Base-by-base conservation (phyloP, 306 rosid genomes). In the Begonia loranthoides region DNA sequence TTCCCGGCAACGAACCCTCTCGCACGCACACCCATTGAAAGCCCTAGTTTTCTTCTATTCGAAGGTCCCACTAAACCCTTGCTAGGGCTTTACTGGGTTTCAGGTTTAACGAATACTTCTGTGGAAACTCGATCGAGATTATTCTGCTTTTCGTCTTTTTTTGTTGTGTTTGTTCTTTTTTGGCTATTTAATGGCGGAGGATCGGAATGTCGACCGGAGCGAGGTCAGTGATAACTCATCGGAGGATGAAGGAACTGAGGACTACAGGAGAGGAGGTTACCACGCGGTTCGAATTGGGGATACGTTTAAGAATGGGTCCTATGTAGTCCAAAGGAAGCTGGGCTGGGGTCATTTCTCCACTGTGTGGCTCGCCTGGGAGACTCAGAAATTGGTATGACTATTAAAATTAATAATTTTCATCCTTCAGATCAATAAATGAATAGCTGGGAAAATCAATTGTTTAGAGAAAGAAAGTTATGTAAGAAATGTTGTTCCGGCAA, bases 281-380 rank as follows among this genome's bases (percentile, higher is more conserved):
- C 76, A 71, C 7, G 62, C 72, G 15, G 72, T 71, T 13, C 57
- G 60, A 52, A 36, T 61, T 61, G 76, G 76, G n/a, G 72, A 71
- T 33, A 41, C 76, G 6, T 71, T 71, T 52, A 71, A 66, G 50
- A 71, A 66, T 36, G 76, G 72, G 4, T 62, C 68, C 65, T 71
- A 66, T 49, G 69, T 71, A 19, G 76, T 66, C 9, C 76, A 71
- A 60, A 52, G 62, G 61, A 71, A 71, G 62, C 76, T 71, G 12
- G 76, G 76, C 5, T 71, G 76, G 76, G 76, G 76, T 9, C 76
- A 71, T 56, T 71, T 71, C 52, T 71, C 76, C 55, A 71, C 76
- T 17, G 76, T 71, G 48, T 71, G 76, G 76, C 63, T 71, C 49
- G 76, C 76, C 13, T 71, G 76, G 76, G 76, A 71, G 16, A 57